Conservation (phyloP, 345 rosid genomes). For the Lepidium sativum region DNA sequence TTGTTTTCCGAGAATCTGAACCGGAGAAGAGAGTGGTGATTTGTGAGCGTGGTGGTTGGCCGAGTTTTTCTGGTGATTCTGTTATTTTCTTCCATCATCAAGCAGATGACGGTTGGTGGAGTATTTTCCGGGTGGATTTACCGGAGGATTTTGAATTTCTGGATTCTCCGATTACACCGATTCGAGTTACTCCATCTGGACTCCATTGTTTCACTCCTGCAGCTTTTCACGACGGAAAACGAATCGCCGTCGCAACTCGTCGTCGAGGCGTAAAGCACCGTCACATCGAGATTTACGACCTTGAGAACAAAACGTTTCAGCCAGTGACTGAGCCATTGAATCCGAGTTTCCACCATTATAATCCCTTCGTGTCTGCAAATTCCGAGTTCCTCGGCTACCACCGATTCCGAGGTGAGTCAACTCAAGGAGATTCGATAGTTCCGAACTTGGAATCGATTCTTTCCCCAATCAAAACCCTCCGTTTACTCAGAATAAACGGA, state of each 20-base stretch:
- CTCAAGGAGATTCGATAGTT: slow-evolving; percentile 37
- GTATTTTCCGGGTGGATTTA: slow-evolving; percentile 49
- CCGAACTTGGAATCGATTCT: slow-evolving; percentile 59
- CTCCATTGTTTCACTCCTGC: slow-evolving; percentile 93
- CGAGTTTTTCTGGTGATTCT: slow-evolving; percentile 69
- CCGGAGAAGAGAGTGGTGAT: slow-evolving; percentile 44
- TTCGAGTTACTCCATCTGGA: slow-evolving; percentile 72
- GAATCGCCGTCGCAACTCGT: slow-evolving; percentile 67
- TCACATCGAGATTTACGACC: slow-evolving; percentile 68
- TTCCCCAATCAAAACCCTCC: slow-evolving; percentile 48
- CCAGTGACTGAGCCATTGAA: slow-evolving; percentile 48
- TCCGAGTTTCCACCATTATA: slow-evolving; percentile 67
- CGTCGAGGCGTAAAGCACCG: slow-evolving; percentile 38
- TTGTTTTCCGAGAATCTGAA: slow-evolving; percentile 41
- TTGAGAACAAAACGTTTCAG: slow-evolving; percentile 31
- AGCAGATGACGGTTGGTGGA: slow-evolving; percentile 94
- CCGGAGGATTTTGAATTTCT: slow-evolving; percentile 21
- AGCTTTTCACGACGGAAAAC: slow-evolving; percentile 47
- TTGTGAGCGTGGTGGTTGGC: slow-evolving; percentile 75
- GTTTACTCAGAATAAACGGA: slow-evolving; percentile 59
- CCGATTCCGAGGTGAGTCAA: slow-evolving; percentile 64
- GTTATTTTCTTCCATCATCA: slow-evolving; percentile 67
- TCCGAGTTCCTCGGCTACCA: slow-evolving; percentile 61
- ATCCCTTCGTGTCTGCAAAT: slow-evolving; percentile 59
- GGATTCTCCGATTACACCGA: slow-evolving; percentile 27